Conservation (phyloP, 2,329 filamentous ascomycete species). For the Fusarium coicis region DNA sequence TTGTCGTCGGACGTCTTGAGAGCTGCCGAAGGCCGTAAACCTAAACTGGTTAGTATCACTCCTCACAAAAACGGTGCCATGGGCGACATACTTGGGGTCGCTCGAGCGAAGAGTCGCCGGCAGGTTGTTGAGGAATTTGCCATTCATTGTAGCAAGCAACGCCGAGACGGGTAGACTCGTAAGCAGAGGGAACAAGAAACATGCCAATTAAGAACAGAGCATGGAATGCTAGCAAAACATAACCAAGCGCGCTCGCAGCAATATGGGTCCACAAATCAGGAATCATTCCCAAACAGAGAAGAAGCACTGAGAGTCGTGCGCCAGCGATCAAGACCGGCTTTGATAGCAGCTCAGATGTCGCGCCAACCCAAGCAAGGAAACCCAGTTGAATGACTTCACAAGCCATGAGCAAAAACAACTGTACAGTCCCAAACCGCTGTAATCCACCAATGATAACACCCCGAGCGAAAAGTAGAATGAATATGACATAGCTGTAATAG, state of each 20-base stretch:
- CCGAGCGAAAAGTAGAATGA: conserved; percentile 27
- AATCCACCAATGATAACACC: conserved; percentile 30
- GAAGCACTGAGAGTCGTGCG: conserved; percentile 23
- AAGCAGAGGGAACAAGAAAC: conserved; percentile 33
- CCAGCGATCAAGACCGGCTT: conserved; percentile 1
- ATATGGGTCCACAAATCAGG: conserved; percentile 71
- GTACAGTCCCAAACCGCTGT: conserved; percentile 19
- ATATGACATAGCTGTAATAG: conserved; percentile 46
- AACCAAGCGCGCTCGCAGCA: conserved; percentile 75
- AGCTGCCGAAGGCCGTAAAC: conserved; percentile 45
- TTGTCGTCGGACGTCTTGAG: conserved; percentile 37
- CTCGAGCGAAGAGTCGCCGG: background rate
- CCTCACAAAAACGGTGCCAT: no score
- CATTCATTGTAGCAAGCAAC: background rate
- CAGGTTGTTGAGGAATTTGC: background rate
- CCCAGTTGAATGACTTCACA: conserved; percentile 31
- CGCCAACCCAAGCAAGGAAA: conserved; percentile 65
- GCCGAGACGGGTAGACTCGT: conserved; percentile 17
- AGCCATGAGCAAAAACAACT: conserved; percentile 21
- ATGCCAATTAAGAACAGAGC: conserved; percentile 58
- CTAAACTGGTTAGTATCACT: conserved; percentile 64
- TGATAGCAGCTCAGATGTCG: conserved; percentile 54
- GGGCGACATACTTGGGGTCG: conserved; percentile 35
- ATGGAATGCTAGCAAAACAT: conserved; percentile 73
- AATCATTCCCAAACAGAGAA: conserved; percentile 57